These are phyloP conservation scores for Geotrichum fermentans DNA, from an alignment of 1,139 yeast species.

Conservation along the genomic window DNA sequence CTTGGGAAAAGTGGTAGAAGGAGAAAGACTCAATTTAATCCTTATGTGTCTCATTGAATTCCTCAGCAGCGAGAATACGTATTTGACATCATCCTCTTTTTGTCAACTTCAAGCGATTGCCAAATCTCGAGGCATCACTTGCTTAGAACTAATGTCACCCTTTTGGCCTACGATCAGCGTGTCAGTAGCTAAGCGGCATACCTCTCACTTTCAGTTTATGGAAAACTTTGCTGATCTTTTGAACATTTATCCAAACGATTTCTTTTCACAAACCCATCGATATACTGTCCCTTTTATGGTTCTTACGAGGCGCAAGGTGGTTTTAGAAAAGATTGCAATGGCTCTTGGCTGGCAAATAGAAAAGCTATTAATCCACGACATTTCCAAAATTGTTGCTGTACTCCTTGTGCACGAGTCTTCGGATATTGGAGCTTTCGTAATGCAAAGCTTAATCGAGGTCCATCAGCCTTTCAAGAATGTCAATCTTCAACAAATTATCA, in stretches of 20 bases:
- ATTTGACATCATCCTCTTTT: constrained; percentile 60
- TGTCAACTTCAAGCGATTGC: constrained; percentile 52
- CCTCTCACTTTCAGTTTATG: constrained; percentile 50
- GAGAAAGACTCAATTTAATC: constrained; percentile 59
- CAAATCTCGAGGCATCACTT: constrained; percentile 34
- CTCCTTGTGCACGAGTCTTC: constrained; percentile 43
- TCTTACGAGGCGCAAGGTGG: constrained; percentile 58
- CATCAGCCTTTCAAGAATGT: constrained; percentile 42
- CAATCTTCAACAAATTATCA: constrained; percentile 34
- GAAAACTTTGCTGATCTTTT: constrained; percentile 59
- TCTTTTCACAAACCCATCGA: constrained; percentile 63
- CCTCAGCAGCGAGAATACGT: constrained; percentile 56
- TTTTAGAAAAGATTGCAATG: constrained; percentile 54
- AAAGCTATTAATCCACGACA: constrained; percentile 35
- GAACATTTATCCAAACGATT: constrained; percentile 55
- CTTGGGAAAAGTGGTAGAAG: constrained; percentile 53
- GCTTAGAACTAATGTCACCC: constrained; percentile 65
- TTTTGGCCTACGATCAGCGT: constrained; percentile 72
- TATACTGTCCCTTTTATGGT: constrained; percentile 75
- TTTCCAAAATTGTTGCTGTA: constrained; percentile 45
- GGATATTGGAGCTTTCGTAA: constrained; percentile 45
- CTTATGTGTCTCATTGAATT: constrained; percentile 55
- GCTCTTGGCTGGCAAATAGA: constrained; percentile 30
- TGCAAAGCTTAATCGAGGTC: constrained; percentile 51
- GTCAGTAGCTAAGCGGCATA: constrained; percentile 52